phyloP scores from a whole-genome alignment of 2,329 filamentous ascomycete species.

The Exserohilum rostratum region DNA sequence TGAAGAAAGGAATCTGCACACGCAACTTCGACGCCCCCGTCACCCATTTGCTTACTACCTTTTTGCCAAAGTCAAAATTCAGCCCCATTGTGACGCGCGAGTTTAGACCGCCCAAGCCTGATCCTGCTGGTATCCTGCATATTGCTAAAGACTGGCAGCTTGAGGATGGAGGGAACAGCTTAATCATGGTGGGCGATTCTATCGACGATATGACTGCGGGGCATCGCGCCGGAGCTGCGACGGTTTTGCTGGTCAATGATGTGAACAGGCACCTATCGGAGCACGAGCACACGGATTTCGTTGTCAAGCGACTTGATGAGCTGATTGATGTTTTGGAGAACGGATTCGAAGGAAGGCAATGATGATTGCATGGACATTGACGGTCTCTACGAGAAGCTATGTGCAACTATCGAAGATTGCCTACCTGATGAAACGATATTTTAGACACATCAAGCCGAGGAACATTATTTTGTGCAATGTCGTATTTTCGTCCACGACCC shows the following conservation, averaged over 20 bases:
- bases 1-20: constrained; percentile 88
- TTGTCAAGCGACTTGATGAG: constrained; percentile 73
- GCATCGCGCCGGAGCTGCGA: constrained; percentile 80
- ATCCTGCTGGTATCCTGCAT: constrained; percentile 84
- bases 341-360: constrained; percentile 68
- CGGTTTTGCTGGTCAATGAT: constrained; percentile 86
- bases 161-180: constrained; percentile 50
- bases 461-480: neutral
- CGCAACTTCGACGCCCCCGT: constrained; percentile 86
- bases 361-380: constrained; percentile 36
- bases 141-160: constrained; percentile 77
- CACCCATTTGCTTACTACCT: constrained; percentile 73
- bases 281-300: constrained; percentile 78
- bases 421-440: neutral
- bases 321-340: constrained; percentile 75
- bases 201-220: constrained; percentile 95
- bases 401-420: neutral
- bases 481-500: constrained; percentile 14
- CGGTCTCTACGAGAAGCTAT: constrained; percentile 26
- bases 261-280: constrained; percentile 72
- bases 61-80: constrained; percentile 72
- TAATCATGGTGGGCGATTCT: constrained; percentile 66
- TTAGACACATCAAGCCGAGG: no score
- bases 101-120: constrained; percentile 82
- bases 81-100: constrained; percentile 83